A percentile compares a stretch with the other conserved stretches of the same genome.
Conservation (phyloP, 108 stramenopile species). For the Nitzschia sp. region DNA sequence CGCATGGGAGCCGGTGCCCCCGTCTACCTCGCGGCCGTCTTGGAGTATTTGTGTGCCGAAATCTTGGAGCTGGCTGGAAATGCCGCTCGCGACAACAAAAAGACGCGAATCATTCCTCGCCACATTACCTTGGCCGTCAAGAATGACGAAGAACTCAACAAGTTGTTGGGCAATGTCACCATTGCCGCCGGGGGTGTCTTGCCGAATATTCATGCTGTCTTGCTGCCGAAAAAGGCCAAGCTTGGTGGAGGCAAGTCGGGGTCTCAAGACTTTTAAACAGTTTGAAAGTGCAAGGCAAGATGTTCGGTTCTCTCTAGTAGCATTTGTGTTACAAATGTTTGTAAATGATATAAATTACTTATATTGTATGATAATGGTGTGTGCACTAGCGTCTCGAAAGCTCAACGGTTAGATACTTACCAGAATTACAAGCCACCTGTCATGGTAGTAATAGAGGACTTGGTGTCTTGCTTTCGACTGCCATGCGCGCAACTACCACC, state of each 20-base stretch:
- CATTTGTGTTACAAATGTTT: too few relatives aligned
- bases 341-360: too few relatives aligned
- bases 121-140: slow-evolving; percentile 90
- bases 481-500: too few relatives aligned
- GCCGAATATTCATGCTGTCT: slow-evolving; percentile 95
- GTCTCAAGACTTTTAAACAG: slow-evolving; percentile 18
- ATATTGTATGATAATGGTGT: too few relatives aligned
- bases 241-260: slow-evolving; percentile 12
- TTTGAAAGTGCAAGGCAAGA: too few relatives aligned
- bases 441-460: too few relatives aligned
- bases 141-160: slow-evolving; percentile 89
- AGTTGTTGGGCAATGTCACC: slow-evolving; percentile 85
- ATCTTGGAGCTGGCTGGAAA: slow-evolving; percentile 90
- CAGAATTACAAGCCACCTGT: too few relatives aligned
- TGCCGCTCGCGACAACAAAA: slow-evolving; percentile 92
- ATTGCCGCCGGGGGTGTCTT: slow-evolving; percentile 90
- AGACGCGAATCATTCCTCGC: slow-evolving; percentile 83
- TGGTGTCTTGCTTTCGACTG: too few relatives aligned
- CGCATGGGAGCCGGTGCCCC: slow-evolving; percentile 81
- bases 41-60: slow-evolving; percentile 77
- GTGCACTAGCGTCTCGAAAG: too few relatives aligned
- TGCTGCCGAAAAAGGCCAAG: slow-evolving; percentile 84
- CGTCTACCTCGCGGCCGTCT: slow-evolving; percentile 72
- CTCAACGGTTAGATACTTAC: too few relatives aligned
- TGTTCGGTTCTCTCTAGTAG: too few relatives aligned